These are phyloP conservation scores for Aspergillus caelatus DNA, from an alignment of 2,329 filamentous ascomycete genomes.

Conservation along the genomic window DNA sequence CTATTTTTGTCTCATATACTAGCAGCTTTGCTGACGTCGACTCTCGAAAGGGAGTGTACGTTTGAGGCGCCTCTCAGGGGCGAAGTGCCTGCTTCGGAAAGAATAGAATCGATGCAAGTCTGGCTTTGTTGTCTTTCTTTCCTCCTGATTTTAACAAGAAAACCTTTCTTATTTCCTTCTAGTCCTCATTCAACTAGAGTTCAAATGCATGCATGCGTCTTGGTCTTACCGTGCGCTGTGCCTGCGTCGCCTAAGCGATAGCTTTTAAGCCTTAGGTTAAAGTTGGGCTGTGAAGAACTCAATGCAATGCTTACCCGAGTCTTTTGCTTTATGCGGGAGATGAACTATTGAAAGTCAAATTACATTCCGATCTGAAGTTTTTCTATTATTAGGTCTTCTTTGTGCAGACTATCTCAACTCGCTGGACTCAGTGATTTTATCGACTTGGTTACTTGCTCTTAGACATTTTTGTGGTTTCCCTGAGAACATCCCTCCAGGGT, in stretches of 20 bases:
- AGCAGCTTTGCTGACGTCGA: neutral
- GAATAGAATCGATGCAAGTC: neutral
- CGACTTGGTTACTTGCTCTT: neutral
- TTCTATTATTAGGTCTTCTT: neutral
- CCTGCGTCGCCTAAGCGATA: neutral
- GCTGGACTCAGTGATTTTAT: neutral
- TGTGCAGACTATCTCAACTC: neutral
- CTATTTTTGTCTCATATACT: neutral
- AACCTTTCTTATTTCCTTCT: neutral
- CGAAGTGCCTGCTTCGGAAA: neutral
- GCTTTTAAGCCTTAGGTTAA: neutral
- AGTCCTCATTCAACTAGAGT: neutral
- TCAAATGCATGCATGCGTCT: neutral
- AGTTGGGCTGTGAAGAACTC: neutral
- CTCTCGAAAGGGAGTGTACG: neutral
- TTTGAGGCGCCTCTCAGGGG: neutral
- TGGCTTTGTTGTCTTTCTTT: neutral
- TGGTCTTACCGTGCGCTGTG: neutral
- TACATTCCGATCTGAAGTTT: neutral
- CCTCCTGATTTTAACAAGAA: neutral
- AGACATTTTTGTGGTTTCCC: neutral
- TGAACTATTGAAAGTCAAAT: neutral
- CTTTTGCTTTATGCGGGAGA: neutral
- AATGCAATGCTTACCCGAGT: neutral
- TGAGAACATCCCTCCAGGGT: neutral